A percentile compares a stretch with the other conserved stretches of the same genome.
Conservation (phyloP, 208 protist genomes). For the Trypanosoma caninum region DNA sequence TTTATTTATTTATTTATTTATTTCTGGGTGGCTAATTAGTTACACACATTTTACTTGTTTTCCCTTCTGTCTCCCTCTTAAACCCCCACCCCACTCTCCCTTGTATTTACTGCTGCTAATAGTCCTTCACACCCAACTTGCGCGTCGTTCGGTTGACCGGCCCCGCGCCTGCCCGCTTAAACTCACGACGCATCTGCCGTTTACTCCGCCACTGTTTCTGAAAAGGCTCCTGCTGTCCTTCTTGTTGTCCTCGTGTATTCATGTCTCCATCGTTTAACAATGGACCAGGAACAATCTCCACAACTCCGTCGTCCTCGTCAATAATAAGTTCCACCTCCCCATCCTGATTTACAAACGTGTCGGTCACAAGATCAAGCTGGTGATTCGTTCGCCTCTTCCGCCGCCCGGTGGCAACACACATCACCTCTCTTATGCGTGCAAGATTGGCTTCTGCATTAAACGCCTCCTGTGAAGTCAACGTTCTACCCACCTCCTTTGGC, state of each 20-base stretch:
- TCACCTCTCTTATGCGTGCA: slow-evolving; percentile 26
- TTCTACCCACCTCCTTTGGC: slow-evolving; percentile 31
- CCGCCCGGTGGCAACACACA: slow-evolving; percentile 23
- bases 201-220: slow-evolving; percentile 50
- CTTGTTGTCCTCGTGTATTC: background rate
- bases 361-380: slow-evolving; percentile 67
- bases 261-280: too few species aligned
- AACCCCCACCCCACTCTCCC: background rate
- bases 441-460: slow-evolving; percentile 79
- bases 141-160: slow-evolving; percentile 61
- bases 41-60: background rate
- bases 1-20: too few species aligned
- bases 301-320: slow-evolving; percentile 85
- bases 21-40: too few species aligned
- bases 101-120: slow-evolving; percentile 16
- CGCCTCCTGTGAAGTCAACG: slow-evolving; percentile 62
- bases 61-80: background rate
- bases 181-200: slow-evolving; percentile 59
- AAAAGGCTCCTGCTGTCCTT: slow-evolving; percentile 10
- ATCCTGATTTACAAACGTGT: slow-evolving; percentile 72
- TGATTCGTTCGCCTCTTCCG: slow-evolving; percentile 66
- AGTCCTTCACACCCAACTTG: slow-evolving; percentile 60
- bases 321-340: slow-evolving; percentile 84
- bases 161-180: slow-evolving; percentile 44
- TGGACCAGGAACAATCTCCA: slow-evolving; percentile 48